Conservation (phyloP, 345 rosid genomes). For the Lumnitzera littorea region DNA sequence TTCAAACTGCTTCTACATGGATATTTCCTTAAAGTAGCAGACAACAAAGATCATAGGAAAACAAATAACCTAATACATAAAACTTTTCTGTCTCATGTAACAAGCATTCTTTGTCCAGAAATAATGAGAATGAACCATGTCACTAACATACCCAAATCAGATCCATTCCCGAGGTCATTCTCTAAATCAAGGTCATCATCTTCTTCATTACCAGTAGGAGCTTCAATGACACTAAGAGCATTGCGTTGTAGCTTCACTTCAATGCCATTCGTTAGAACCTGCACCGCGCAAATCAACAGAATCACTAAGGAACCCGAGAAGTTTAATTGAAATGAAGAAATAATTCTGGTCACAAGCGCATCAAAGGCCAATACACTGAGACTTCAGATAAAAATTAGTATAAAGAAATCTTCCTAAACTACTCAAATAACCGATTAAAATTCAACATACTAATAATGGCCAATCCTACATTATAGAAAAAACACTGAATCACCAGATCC, state of each 20-base stretch:
- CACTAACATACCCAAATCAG: constrained; percentile 59
- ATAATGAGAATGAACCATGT: neutral
- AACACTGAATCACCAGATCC: too few species aligned
- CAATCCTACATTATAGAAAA: too few species aligned
- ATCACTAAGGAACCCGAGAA: neutral
- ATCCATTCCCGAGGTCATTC: constrained; percentile 57
- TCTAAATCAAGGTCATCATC: constrained; percentile 73
- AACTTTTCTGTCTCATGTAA: neutral
- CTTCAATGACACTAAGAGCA: constrained; percentile 95
- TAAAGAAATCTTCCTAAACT: too few species aligned
- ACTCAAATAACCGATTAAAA: too few species aligned
- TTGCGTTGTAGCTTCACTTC: constrained; percentile 97
- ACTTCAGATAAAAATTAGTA: too few species aligned
- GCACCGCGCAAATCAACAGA: constrained; percentile 10
- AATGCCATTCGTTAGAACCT: constrained; percentile 96
- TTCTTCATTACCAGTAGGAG: constrained; percentile 92
- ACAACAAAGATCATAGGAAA: constrained; percentile 1
- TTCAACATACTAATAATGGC: too few species aligned
- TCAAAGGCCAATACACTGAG: neutral
- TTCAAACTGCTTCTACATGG: neutral
- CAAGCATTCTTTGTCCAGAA: neutral
- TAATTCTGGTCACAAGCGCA: neutral
- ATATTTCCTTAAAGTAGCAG: constrained; percentile 1
- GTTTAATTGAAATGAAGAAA: neutral
- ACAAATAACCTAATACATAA: neutral